Evolutionary conservation across 805 yeast species (phyloP).

Genomic region (Metschnikowia rubicola): DNA sequence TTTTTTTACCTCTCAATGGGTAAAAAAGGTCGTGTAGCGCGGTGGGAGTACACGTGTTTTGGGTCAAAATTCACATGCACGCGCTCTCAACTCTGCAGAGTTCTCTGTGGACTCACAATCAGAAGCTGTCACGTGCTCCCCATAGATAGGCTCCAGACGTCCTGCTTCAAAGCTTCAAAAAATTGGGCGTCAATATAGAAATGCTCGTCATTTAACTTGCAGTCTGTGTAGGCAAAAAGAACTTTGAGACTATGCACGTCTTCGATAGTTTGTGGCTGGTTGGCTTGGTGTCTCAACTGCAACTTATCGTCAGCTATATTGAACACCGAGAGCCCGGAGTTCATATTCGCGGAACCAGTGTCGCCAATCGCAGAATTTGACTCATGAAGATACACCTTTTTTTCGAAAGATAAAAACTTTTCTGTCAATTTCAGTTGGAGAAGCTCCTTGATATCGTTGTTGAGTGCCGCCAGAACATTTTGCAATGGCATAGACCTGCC

Average conservation of each 20-base stretch:
- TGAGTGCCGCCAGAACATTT: conserved; percentile 23
- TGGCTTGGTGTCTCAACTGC: conserved; percentile 45
- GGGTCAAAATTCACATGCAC: no score
- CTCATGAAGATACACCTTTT: conserved; percentile 29
- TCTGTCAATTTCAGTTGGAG: conserved; percentile 24
- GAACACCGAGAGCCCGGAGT: conserved; percentile 40
- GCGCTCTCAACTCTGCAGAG: no score
- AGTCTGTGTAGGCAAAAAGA: conserved; percentile 59
- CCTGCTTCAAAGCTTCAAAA: conserved; percentile 49
- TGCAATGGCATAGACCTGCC: conserved; percentile 27
- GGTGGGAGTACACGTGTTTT: no score
- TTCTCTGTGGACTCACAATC: no score
- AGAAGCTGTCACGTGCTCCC: neutral
- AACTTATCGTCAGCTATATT: conserved; percentile 51
- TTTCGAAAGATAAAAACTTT: conserved; percentile 26
- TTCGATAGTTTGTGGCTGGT: conserved; percentile 40
- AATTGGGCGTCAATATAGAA: conserved; percentile 48
- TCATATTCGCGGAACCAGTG: conserved; percentile 18
- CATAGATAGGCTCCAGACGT: conserved; percentile 30
- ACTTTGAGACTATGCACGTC: conserved; percentile 64
- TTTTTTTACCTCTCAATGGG: no score
- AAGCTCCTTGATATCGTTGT: conserved; percentile 22
- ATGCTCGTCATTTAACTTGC: conserved; percentile 32
- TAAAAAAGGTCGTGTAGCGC: no score
- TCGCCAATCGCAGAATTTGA: conserved; percentile 17